Evolutionary conservation across 176 grass and related monocot genomes (phyloP).

Genomic region (Avena insularis): DNA sequence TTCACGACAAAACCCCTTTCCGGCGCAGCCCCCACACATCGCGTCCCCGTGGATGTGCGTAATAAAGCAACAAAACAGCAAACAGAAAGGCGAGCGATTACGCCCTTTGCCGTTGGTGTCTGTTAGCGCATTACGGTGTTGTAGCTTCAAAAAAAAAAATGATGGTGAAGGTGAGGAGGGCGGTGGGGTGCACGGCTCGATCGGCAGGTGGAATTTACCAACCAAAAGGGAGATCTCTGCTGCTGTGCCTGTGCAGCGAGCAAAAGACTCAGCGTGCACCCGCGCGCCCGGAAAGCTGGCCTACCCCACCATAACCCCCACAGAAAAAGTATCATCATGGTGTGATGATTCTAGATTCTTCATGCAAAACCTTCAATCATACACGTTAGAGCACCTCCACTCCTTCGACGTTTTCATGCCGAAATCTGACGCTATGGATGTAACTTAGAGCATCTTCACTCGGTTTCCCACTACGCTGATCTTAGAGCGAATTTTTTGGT

Average conservation of each 20-base stretch:
- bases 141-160: neutral
- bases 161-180: neutral
- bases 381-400: no score
- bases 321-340: neutral
- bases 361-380: no score
- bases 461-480: no score
- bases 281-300: neutral
- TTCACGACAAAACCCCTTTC: conserved; percentile 26
- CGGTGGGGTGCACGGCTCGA: conserved; percentile 2
- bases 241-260: no score
- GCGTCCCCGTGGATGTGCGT: neutral
- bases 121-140: neutral
- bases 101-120: conserved; percentile 24
- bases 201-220: conserved; percentile 2
- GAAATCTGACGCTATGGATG: no score
- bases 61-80: conserved; percentile 22
- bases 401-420: no score
- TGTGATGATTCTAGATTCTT: no score
- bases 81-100: conserved; percentile 30
- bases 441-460: no score
- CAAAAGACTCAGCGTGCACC: no score
- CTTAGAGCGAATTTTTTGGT: no score
- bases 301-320: neutral
- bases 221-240: neutral
- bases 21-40: neutral